Conservation (phyloP, 495 filamentous ascomycete genomes). For the Clavariopsis aquatica region DNA sequence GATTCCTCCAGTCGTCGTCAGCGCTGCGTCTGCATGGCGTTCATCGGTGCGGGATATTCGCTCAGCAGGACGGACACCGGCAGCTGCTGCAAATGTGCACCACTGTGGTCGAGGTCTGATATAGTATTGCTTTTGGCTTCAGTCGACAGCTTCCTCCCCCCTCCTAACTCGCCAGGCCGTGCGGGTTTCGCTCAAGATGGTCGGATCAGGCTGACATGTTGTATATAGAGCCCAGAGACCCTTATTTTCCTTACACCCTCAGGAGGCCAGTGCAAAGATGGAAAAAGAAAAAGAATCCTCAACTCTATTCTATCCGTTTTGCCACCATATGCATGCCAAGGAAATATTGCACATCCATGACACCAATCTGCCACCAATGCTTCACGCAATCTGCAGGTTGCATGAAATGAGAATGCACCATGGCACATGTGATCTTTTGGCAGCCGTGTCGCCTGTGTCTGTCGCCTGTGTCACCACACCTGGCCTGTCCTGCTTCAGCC, state of each 20-base stretch:
- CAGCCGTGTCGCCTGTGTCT: not conserved
- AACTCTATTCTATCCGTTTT: not conserved
- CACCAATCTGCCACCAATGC: not conserved
- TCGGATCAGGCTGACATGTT: too few relatives aligned
- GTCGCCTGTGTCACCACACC: not conserved
- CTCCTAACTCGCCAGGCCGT: not conserved
- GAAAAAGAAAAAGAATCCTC: not conserved
- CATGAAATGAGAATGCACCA: not conserved
- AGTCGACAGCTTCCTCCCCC: not conserved
- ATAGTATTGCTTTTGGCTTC: too few relatives aligned
- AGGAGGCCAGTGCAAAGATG: too few relatives aligned
- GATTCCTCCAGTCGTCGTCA: constrained; percentile 10
- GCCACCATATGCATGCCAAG: not conserved
- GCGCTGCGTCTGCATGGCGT: constrained; percentile 17
- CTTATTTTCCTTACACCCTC: too few relatives aligned
- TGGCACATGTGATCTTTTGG: not conserved
- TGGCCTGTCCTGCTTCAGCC: not conserved
- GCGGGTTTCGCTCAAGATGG: too few relatives aligned
- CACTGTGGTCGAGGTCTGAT: not conserved
- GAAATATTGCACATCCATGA: not conserved
- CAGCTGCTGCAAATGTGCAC: not conserved
- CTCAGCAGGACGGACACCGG: not conserved
- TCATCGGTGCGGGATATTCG: not conserved
- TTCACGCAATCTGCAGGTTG: not conserved
- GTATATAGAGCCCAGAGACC: too few relatives aligned